Conservation (phyloP, 176 grass and related monocot genomes). For the Aegilops longissima region DNA sequence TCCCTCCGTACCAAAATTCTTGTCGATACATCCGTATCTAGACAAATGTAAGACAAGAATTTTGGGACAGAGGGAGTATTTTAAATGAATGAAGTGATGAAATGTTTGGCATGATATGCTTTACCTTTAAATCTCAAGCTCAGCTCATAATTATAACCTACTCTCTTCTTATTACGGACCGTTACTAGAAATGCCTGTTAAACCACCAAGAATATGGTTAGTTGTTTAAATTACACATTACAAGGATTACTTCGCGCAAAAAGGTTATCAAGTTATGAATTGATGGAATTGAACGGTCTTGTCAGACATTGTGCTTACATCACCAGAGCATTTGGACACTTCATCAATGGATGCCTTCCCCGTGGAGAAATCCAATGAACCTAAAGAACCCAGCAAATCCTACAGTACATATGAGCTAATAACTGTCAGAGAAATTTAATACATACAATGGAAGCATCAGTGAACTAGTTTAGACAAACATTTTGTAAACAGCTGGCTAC, state of each 20-base stretch:
- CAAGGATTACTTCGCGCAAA: neutral
- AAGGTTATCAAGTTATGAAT: neutral
- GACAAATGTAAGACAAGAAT: no score
- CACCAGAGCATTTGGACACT: conserved; percentile 86
- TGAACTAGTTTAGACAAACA: neutral
- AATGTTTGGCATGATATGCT: neutral
- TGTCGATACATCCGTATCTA: no score
- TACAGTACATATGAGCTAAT: conserved; percentile 9
- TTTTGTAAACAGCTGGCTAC: neutral
- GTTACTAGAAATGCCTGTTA: conserved; percentile 76
- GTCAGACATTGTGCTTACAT: conserved; percentile 55
- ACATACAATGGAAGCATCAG: neutral
- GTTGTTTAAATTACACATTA: neutral
- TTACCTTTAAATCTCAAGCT: conserved; percentile 84
- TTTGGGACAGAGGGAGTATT: no score
- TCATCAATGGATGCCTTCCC: conserved; percentile 84
- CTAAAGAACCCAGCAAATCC: conserved; percentile 76
- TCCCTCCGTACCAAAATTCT: no score
- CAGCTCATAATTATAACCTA: conserved; percentile 92
- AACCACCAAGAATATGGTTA: conserved; percentile 9
- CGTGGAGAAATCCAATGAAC: conserved; percentile 62
- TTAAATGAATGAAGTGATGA: neutral
- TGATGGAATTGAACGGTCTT: neutral
- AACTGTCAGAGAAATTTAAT: neutral
- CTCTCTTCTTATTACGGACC: conserved; percentile 94